Evolutionary conservation across 805 yeast species (phyloP).

Genomic region (Kluyveromyces aestuarii): DNA sequence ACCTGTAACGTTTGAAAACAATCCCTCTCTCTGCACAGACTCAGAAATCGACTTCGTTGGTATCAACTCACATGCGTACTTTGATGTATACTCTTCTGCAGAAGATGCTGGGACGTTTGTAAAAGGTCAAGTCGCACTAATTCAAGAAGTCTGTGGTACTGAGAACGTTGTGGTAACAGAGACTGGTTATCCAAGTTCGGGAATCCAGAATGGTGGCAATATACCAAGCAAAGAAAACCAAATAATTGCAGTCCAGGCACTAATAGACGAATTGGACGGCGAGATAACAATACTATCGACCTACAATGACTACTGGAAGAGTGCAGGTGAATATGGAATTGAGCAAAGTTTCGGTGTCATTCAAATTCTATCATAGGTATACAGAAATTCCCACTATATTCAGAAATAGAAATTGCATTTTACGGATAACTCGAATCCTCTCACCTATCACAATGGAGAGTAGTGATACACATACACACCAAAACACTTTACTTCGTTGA

Average conservation of each 20-base stretch:
- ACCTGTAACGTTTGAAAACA: conserved; percentile 55
- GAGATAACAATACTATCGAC: conserved; percentile 68
- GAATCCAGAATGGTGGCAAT: conserved; percentile 61
- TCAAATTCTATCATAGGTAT: conserved; percentile 18
- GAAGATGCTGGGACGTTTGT: conserved; percentile 63
- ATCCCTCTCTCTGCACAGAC: conserved; percentile 60
- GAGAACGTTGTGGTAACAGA: conserved; percentile 60
- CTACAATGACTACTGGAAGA: conserved; percentile 82
- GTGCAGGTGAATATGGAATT: conserved; percentile 72
- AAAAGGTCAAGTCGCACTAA: conserved; percentile 48
- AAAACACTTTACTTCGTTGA: background rate
- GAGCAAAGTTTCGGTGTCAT: conserved; percentile 81
- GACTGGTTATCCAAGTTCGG: conserved; percentile 83
- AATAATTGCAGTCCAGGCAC: conserved; percentile 52
- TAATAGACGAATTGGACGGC: conserved; percentile 48
- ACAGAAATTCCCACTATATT: background rate
- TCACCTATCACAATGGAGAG: background rate
- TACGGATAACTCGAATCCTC: too few species aligned
- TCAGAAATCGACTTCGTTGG: conserved; percentile 77
- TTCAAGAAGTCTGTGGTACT: conserved; percentile 45
- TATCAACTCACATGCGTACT: conserved; percentile 80
- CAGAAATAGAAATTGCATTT: too few species aligned
- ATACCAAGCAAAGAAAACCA: conserved; percentile 68
- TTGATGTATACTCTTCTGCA: conserved; percentile 55
- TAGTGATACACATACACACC: background rate